Conservation (phyloP, 2,329 filamentous ascomycete genomes). For the Sclerotinia nivalis region DNA sequence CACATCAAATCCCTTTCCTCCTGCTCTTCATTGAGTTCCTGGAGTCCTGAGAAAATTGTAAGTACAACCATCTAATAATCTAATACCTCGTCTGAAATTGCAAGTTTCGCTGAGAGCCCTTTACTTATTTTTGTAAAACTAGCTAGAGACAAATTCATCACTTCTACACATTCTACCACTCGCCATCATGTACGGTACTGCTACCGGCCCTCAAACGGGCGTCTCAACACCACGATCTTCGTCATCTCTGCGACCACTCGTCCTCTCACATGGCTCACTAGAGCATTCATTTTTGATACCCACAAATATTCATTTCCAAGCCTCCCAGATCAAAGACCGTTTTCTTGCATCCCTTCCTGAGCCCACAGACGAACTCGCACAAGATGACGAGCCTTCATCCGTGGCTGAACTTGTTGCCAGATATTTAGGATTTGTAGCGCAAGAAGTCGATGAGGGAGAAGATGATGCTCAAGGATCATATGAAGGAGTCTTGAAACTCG, state of each 20-base stretch:
- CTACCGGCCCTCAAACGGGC: slow-evolving; percentile 86
- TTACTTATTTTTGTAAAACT: slow-evolving; percentile 20
- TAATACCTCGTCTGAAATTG: neutral
- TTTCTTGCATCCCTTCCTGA: slow-evolving; percentile 83
- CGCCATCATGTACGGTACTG: slow-evolving; percentile 78
- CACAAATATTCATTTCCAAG: slow-evolving; percentile 93
- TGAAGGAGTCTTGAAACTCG: slow-evolving; percentile 86
- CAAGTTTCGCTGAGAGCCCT: neutral
- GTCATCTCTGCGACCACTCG: slow-evolving; percentile 87
- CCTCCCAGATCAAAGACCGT: slow-evolving; percentile 87
- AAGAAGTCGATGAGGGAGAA: slow-evolving; percentile 88
- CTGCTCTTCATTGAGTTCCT: slow-evolving; percentile 44
- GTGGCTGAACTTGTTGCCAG: slow-evolving; percentile 87
- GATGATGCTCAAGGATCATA: slow-evolving; percentile 87
- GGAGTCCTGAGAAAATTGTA: slow-evolving; percentile 35
- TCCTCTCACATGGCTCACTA: slow-evolving; percentile 88
- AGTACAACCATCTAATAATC: slow-evolving; percentile 20
- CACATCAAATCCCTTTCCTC: slow-evolving; percentile 30
- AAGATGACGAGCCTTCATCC: slow-evolving; percentile 98
- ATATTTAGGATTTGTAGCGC: slow-evolving; percentile 87
- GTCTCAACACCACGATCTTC: slow-evolving; percentile 95
- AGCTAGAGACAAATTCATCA: slow-evolving; percentile 22
- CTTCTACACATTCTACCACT: slow-evolving; percentile 7
- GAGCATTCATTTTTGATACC: slow-evolving; percentile 96
- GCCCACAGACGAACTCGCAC: slow-evolving; percentile 94